Evolutionary conservation across 2,329 filamentous ascomycete species (phyloP).

Genomic region (Aspergillus luchuensis): DNA sequence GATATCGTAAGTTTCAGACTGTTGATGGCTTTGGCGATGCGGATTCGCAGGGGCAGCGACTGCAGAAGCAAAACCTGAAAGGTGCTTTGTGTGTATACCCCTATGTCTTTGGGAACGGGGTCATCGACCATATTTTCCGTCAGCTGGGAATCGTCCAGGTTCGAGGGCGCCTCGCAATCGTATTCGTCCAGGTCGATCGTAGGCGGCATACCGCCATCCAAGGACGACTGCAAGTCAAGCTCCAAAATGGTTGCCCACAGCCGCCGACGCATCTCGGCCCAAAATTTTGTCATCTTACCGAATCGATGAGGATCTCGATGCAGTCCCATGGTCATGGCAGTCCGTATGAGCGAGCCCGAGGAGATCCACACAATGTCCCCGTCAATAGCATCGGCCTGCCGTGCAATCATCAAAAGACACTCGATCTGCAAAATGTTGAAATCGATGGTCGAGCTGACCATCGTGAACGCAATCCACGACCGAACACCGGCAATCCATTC

Average conservation of each 20-base stretch:
- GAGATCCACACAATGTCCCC: constrained; percentile 40
- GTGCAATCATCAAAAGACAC: constrained; percentile 37
- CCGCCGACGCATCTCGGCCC: constrained; percentile 49
- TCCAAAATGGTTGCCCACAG: constrained; percentile 50
- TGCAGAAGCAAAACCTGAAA: constrained; percentile 33
- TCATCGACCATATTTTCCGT: constrained; percentile 29
- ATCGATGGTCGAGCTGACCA: constrained; percentile 34
- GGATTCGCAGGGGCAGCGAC: constrained; percentile 32
- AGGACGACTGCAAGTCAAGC: constrained; percentile 41
- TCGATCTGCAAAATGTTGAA: constrained; percentile 38
- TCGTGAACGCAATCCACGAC: constrained; percentile 35
- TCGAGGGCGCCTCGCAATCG: constrained; percentile 41
- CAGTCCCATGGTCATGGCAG: constrained; percentile 46
- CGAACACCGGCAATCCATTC: constrained; percentile 42
- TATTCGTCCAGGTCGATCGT: constrained; percentile 39
- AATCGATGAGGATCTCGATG: constrained; percentile 43
- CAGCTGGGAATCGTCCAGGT: constrained; percentile 42
- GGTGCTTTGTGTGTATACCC: constrained; percentile 28
- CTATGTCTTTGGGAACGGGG: constrained; percentile 21
- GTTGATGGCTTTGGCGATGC: constrained; percentile 35
- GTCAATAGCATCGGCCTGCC: constrained; percentile 33
- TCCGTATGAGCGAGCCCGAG: constrained; percentile 43
- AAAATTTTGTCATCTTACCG: constrained; percentile 39
- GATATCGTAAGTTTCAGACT: constrained; percentile 32
- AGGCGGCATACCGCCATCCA: constrained; percentile 38